These are phyloP conservation scores for Penicillium frequentans DNA, from an alignment of 2,329 filamentous ascomycete genomes.

Conservation along the genomic window DNA sequence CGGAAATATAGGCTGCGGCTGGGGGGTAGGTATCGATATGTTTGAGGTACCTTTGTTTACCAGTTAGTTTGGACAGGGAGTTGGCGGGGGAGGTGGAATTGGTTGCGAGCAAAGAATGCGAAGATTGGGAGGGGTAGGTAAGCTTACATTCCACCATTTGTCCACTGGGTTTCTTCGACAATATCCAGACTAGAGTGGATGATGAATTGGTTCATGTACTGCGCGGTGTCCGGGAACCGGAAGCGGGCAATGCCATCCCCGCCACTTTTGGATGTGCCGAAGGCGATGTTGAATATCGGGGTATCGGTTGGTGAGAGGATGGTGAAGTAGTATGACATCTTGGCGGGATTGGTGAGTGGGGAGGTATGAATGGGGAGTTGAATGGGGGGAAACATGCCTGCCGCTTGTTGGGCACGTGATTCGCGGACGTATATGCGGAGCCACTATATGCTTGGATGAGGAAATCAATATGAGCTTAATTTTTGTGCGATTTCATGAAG, in stretches of 20 bases:
- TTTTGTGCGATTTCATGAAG: no score
- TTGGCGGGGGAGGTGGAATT: neutral
- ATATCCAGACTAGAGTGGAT: constrained; percentile 92
- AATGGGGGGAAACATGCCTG: neutral
- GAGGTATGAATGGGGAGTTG: neutral
- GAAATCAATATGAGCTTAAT: no score
- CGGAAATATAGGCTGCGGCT: constrained; percentile 84
- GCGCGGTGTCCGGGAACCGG: constrained; percentile 81
- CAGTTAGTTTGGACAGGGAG: neutral
- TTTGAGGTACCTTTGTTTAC: constrained; percentile 75
- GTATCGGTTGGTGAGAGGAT: constrained; percentile 95
- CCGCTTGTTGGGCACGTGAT: neutral
- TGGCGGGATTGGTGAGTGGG: constrained; percentile 19
- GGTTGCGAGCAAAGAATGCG: neutral
- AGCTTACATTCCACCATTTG: constrained; percentile 73
- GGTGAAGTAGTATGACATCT: constrained; percentile 98
- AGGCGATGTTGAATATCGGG: constrained; percentile 94
- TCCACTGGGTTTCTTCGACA: constrained; percentile 96
- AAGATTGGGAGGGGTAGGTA: neutral
- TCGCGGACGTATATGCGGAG: neutral
- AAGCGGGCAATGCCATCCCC: constrained; percentile 91
- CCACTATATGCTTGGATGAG: neutral
- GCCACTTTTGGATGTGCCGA: constrained; percentile 93
- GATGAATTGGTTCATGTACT: constrained; percentile 96
- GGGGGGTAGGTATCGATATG: constrained; percentile 90